Evolutionary conservation across 176 grass and related monocot genomes (phyloP), one percentile per base, ranked within the genome.

Genomic region (Bromus sterilis): DNA sequence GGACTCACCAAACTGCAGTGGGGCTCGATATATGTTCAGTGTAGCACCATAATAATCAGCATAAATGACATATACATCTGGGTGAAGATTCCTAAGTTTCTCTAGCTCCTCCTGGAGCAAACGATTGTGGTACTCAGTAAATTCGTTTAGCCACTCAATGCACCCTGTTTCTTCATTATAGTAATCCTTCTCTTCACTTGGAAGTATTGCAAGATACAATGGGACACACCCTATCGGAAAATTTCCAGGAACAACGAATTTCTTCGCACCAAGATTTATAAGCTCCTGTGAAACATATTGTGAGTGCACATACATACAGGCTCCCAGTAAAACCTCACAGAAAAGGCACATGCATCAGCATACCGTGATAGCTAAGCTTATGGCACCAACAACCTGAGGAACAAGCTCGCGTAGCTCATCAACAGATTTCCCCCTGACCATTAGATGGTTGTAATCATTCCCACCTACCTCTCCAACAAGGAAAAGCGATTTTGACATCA

Each of bases 361-460:
- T 80, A 95, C 93, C 71, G 18, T 83, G 88, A 90, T 82, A 74
- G 83, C 80, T 20, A 76, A 75, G 26, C 87, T 81, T 61, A 97
- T 94, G 35, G 85, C 83, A 65, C 82, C 76, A 37, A 90, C 79
- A 77, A 97, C 89, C 68, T 81, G 53, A 82, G 92, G 92, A 86
- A 94, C 94, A 73, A 97, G 63, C 56, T 85, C 82, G 14, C 80
- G 85, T 56, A 97, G 23, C 69, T 94, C 87, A 26, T 89, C 81
- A 29, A 86, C 48, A 32, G 87, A 88, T 79, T 84, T 92, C 3
- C 83, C 83, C 77, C 89, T 82, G 61, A 94, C 72, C 40, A 97
- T 92, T 78, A 93, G 80, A 80, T 94, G 94, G 48, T 97, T 97
- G 66, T 97, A 92, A 89, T 97, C 94, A 64, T 97, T 97, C 61